Conservation (phyloP, 768 basidiomycete species). For the Hericium coralloides region DNA sequence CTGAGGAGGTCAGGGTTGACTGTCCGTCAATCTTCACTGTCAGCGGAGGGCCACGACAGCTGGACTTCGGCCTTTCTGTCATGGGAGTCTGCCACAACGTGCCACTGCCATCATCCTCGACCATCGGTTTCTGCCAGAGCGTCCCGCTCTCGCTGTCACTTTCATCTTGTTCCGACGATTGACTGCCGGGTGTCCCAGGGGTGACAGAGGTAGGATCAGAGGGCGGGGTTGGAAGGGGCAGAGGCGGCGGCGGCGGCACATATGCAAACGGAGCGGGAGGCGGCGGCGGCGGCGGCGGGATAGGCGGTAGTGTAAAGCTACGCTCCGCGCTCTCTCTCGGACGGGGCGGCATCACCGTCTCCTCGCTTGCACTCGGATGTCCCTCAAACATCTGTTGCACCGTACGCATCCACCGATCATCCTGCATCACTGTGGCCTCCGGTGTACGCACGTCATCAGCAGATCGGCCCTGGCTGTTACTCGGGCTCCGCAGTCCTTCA, state of each 20-base stretch:
- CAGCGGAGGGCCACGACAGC: constrained; percentile 13
- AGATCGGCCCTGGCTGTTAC: constrained; percentile 8
- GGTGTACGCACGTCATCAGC: constrained; percentile 9
- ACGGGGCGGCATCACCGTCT: constrained; percentile 3
- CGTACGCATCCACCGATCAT: constrained; percentile 7
- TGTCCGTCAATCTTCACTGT: constrained; percentile 14
- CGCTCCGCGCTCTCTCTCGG: constrained; percentile 3
- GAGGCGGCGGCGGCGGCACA: constrained; percentile 1
- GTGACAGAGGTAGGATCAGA: constrained; percentile 4
- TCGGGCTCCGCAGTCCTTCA: constrained; percentile 3
- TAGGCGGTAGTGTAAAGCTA: constrained; percentile 8
- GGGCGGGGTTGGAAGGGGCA: constrained; percentile 2
- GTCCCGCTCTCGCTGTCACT: constrained; percentile 42
- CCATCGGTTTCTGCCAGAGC: constrained; percentile 36
- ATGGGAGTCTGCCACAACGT: neutral
- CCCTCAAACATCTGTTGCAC: constrained; percentile 9
- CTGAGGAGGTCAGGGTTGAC: constrained; percentile 18
- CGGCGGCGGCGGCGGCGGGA: constrained; percentile 10
- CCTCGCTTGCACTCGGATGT: constrained; percentile 10
- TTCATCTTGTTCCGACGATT: constrained; percentile 29
- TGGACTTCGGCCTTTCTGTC: constrained; percentile 2
- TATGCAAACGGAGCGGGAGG: constrained; percentile 2
- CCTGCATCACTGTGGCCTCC: constrained; percentile 11
- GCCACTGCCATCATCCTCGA: constrained; percentile 5
- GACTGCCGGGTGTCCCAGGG: constrained; percentile 8